Percentiles rank a stretch among this genome's conserved stretches.
These are phyloP conservation scores for Yamadazyma nakazawae DNA, from an alignment of 805 yeast species.

Conservation along the genomic window DNA sequence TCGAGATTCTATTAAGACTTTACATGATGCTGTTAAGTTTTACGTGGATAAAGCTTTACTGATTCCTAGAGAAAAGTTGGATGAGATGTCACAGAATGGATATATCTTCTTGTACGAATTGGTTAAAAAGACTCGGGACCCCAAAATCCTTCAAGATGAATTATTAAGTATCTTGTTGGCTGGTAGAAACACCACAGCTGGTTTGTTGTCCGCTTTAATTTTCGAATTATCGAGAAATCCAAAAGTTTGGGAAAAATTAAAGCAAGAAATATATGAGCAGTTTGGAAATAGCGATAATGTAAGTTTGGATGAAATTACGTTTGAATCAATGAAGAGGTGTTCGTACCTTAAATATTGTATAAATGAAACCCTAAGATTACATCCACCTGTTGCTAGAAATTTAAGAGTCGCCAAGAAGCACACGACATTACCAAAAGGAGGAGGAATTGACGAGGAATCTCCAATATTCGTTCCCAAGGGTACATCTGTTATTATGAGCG, in stretches of 20 bases:
- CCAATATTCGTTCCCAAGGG: conserved; percentile 42
- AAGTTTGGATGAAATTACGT: conserved; percentile 22
- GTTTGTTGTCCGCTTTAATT: conserved; percentile 28
- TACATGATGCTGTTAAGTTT: conserved; percentile 27
- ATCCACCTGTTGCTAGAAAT: conserved; percentile 33
- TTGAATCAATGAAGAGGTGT: conserved; percentile 34
- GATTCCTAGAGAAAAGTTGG: conserved; percentile 25
- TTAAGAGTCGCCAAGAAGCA: conserved; percentile 26
- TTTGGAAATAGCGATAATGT: conserved; percentile 24
- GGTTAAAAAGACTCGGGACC: conserved; percentile 37
- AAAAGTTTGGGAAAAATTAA: conserved; percentile 26
- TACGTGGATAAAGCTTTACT: conserved; percentile 31
- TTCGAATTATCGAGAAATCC: conserved; percentile 33
- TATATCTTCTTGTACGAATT: conserved; percentile 38
- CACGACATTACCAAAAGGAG: conserved; percentile 28
- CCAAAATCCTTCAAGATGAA: conserved; percentile 36
- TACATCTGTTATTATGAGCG: conserved; percentile 33
- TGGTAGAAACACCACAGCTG: conserved; percentile 37
- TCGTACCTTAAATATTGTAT: conserved; percentile 29
- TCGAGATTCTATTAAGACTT: conserved; percentile 24
- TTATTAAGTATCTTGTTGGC: conserved; percentile 38
- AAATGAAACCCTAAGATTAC: conserved; percentile 30
- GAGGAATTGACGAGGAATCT: conserved; percentile 23
- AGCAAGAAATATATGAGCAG: conserved; percentile 20
- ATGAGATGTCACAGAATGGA: conserved; percentile 18